phyloP scores from a whole-genome alignment of 225 moss, liverwort and hornwort genomes.

The Pseudisothecium myosuroides region DNA sequence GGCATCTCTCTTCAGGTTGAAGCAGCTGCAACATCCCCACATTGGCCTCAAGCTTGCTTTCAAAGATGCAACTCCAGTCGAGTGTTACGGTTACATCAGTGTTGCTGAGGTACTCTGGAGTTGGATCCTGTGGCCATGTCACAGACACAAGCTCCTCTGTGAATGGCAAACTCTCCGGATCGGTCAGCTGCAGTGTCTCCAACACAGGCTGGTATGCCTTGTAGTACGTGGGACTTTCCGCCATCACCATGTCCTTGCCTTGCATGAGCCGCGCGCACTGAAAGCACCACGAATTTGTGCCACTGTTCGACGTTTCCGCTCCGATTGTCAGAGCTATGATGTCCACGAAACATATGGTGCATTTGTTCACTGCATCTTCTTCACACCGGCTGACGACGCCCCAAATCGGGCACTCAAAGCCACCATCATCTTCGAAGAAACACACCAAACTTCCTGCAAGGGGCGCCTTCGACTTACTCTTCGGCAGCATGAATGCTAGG shows the following conservation, averaged over 20 bases:
- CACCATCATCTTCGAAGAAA: constrained; percentile 18
- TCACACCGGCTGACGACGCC: constrained; percentile 20
- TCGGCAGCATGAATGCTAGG: not conserved
- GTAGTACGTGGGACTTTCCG: constrained; percentile 34
- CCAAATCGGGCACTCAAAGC: constrained; percentile 22
- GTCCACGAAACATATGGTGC: constrained; percentile 17
- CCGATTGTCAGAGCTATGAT: not conserved
- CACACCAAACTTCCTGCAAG: constrained; percentile 29
- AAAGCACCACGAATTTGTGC: not conserved
- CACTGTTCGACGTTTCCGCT: not conserved
- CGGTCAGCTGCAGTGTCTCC: constrained; percentile 7
- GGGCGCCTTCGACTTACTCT: not conserved
- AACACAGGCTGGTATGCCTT: constrained; percentile 23
- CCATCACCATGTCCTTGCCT: constrained; percentile 24
- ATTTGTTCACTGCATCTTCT: not conserved
- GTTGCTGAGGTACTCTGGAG: constrained; percentile 13
- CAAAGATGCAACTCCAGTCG: constrained; percentile 26
- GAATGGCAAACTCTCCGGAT: constrained; percentile 16
- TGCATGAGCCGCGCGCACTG: constrained; percentile 14
- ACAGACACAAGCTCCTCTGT: constrained; percentile 17
- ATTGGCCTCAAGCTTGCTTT: not conserved
- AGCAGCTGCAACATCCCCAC: not conserved
- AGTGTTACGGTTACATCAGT: not conserved
- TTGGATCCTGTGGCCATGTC: constrained; percentile 6
- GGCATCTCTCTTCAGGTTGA: not conserved